phyloP scores from a whole-genome alignment of 1,284 basidiomycete species.

The Pholiota adiposa region DNA sequence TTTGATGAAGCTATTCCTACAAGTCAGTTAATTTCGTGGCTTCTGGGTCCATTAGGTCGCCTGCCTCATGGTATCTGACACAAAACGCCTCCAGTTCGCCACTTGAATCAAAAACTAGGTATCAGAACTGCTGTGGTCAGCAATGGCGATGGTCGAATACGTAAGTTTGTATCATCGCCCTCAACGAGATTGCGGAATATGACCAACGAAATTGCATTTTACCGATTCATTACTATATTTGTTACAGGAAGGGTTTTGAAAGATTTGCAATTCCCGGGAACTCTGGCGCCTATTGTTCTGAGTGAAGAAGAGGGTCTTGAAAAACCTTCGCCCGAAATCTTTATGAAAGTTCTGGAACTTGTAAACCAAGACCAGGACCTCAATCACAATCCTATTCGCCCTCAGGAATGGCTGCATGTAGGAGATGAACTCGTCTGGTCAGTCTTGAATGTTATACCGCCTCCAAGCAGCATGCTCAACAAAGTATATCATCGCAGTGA shows the following conservation, averaged over 20 bases:
- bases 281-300: constrained; percentile 57
- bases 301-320: constrained; percentile 70
- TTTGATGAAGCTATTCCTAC: constrained; percentile 67
- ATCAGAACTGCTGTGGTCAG: constrained; percentile 65
- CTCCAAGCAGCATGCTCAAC: background rate
- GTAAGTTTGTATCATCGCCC: constrained; percentile 37
- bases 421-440: constrained; percentile 74
- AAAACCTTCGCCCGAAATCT: constrained; percentile 68
- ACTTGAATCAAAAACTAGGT: constrained; percentile 45
- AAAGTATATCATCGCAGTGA: constrained; percentile 48
- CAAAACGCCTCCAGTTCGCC: constrained; percentile 42
- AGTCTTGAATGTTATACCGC: constrained; percentile 23
- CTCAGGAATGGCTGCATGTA: constrained; percentile 62
- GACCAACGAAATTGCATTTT: background rate
- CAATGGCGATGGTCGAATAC: constrained; percentile 72
- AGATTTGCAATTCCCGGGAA: constrained; percentile 57
- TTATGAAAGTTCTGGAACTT: constrained; percentile 45
- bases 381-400: constrained; percentile 29
- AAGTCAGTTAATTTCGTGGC: constrained; percentile 45
- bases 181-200: background rate
- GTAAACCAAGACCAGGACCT: constrained; percentile 32
- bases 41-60: background rate
- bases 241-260: constrained; percentile 55
- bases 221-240: constrained; percentile 5
- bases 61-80: constrained; percentile 3